Evolutionary conservation across 2,329 filamentous ascomycete species (phyloP).

Genomic region (Colletotrichum chrysophilum): DNA sequence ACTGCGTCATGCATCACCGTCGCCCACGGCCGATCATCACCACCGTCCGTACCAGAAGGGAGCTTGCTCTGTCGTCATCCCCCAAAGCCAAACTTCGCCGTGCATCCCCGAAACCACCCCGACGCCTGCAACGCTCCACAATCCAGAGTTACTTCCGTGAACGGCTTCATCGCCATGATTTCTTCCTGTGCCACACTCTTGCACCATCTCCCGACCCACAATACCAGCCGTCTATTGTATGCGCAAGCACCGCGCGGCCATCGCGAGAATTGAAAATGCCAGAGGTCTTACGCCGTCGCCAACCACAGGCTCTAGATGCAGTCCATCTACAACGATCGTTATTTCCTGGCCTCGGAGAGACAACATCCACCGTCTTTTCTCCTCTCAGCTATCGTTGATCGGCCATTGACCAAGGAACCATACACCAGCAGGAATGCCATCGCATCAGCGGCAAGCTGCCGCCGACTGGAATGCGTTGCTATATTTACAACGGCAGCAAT

Average conservation of each 20-base stretch:
- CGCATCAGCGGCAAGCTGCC: not conserved
- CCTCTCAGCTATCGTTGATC: not conserved
- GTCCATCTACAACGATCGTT: not conserved
- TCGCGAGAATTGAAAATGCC: not conserved
- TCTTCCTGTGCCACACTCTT: not conserved
- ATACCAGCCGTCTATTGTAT: not conserved
- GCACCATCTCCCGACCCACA: not conserved
- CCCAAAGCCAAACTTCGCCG: not conserved
- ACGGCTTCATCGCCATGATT: not conserved
- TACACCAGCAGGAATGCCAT: conserved; percentile 9
- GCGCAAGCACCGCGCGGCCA: not conserved
- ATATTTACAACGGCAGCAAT: not conserved
- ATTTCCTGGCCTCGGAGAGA: not conserved
- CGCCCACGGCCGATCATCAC: not conserved
- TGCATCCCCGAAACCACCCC: not conserved
- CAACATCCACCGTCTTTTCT: not conserved
- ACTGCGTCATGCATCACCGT: not conserved
- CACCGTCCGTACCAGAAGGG: not conserved
- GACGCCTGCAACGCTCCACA: not conserved
- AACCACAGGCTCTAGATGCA: not conserved
- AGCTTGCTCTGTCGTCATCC: not conserved
- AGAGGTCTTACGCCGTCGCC: not conserved
- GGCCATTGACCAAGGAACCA: conserved; percentile 8
- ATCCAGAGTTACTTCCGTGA: not conserved
- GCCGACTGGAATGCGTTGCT: conserved; percentile 21